phyloP scores from a whole-genome alignment of 306 rosid species.

The Casuarina glauca region DNA sequence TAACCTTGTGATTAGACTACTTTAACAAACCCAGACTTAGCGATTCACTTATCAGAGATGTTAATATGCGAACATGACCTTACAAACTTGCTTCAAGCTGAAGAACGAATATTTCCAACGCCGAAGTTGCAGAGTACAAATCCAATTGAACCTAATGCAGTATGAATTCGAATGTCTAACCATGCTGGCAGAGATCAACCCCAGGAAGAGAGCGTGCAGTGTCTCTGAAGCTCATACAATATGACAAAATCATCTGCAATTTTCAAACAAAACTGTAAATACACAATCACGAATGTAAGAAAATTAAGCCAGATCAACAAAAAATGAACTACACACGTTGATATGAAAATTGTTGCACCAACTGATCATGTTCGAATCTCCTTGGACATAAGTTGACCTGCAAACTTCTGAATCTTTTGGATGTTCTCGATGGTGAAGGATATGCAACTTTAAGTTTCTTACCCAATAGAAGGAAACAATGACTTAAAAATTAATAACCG shows the following conservation, averaged over 20 bases:
- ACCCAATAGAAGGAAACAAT: slow-evolving; percentile 8
- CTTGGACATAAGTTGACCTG: slow-evolving; percentile 57
- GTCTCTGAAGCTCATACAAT: slow-evolving; percentile 27
- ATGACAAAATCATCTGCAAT: slow-evolving; percentile 3
- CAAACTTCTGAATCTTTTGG: slow-evolving; percentile 69
- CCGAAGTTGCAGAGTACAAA: background rate
- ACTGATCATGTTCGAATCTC: slow-evolving; percentile 49
- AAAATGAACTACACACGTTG: slow-evolving; percentile 32
- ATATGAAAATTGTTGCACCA: slow-evolving; percentile 18
- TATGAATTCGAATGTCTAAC: background rate
- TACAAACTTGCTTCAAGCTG: background rate
- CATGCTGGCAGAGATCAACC: background rate
- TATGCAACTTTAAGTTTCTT: slow-evolving; percentile 2
- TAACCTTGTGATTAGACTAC: background rate
- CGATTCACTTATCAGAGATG: background rate
- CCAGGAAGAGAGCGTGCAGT: slow-evolving; percentile 11
- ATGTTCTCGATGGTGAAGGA: slow-evolving; percentile 64
- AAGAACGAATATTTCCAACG: background rate
- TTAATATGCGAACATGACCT: background rate
- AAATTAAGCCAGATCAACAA: background rate
- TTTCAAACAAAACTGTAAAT: background rate
- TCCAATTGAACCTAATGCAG: background rate
- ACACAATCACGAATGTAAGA: background rate
- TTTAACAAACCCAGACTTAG: too few relatives aligned
- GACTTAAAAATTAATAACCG: slow-evolving; percentile 7